phyloP scores from a whole-genome alignment of 306 rosid species.

The Quercus ilex region DNA sequence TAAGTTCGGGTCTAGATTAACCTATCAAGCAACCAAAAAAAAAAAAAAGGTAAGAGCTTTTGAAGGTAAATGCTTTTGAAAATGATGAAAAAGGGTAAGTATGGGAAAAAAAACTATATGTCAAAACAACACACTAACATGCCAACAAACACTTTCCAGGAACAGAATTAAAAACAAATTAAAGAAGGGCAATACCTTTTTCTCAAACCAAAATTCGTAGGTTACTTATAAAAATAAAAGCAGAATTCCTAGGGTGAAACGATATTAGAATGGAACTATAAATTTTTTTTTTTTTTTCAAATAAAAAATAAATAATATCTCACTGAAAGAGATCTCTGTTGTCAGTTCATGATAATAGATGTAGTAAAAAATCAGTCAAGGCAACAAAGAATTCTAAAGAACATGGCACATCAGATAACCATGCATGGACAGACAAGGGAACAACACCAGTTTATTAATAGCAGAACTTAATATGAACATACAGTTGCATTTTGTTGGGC shows the following conservation, averaged over 20 bases:
- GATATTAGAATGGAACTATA: neutral
- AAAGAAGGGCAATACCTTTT: neutral
- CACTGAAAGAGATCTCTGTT: neutral
- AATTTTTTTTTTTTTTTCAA: neutral
- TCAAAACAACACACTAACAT: slow-evolving; percentile 3
- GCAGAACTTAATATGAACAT: slow-evolving; percentile 40
- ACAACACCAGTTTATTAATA: neutral
- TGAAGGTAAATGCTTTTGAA: slow-evolving; percentile 2
- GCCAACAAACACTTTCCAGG: slow-evolving; percentile 5
- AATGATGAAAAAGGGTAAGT: neutral
- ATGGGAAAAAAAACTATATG: slow-evolving; percentile 3
- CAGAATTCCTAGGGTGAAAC: neutral
- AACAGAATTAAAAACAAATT: slow-evolving; percentile 4
- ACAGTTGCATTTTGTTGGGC: slow-evolving; percentile 98
- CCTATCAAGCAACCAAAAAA: slow-evolving; percentile 39
- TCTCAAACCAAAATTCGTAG: neutral
- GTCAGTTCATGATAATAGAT: neutral
- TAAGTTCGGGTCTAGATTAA: slow-evolving; percentile 78
- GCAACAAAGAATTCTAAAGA: neutral
- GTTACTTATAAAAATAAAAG: too few relatives aligned
- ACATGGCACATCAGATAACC: neutral
- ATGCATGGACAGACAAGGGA: neutral
- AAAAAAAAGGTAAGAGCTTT: too few relatives aligned
- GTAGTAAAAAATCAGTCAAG: neutral
- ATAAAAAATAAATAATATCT: neutral